A percentile compares a stretch with the other conserved stretches of the same genome.
phyloP scores from a whole-genome alignment of 768 basidiomycete genomes.

The Boletus eberwhitei region DNA sequence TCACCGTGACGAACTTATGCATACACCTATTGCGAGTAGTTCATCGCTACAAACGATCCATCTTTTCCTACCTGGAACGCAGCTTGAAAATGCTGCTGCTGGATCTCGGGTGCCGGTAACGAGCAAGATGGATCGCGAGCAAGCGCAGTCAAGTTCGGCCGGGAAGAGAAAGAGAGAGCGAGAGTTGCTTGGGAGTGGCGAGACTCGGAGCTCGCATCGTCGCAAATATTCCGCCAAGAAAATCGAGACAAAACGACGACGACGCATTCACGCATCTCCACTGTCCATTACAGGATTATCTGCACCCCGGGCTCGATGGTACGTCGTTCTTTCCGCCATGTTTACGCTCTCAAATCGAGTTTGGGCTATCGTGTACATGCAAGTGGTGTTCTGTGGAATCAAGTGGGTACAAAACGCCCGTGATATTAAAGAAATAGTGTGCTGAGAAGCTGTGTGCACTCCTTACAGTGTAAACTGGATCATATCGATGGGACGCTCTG shows the following conservation, averaged over 20 bases:
- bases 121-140: background rate
- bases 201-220: background rate
- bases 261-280: constrained; percentile 52
- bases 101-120: background rate
- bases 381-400: constrained; percentile 84
- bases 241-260: constrained; percentile 43
- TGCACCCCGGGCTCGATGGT: constrained; percentile 60
- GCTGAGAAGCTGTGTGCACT: background rate
- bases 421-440: background rate
- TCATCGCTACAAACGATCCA: too few species aligned
- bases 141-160: background rate
- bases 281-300: constrained; percentile 49
- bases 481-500: too few species aligned
- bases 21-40: too few species aligned
- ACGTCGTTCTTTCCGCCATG: constrained; percentile 10
- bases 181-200: background rate
- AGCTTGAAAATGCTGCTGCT: too few species aligned
- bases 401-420: constrained; percentile 48
- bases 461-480: too few species aligned
- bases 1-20: too few species aligned
- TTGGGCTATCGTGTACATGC: background rate
- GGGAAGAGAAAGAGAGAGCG: background rate
- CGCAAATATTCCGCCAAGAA: constrained; percentile 20
- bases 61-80: too few species aligned
- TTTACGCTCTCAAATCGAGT: background rate